Conservation (phyloP, 1,284 basidiomycete species). For the Boletus mariae region DNA sequence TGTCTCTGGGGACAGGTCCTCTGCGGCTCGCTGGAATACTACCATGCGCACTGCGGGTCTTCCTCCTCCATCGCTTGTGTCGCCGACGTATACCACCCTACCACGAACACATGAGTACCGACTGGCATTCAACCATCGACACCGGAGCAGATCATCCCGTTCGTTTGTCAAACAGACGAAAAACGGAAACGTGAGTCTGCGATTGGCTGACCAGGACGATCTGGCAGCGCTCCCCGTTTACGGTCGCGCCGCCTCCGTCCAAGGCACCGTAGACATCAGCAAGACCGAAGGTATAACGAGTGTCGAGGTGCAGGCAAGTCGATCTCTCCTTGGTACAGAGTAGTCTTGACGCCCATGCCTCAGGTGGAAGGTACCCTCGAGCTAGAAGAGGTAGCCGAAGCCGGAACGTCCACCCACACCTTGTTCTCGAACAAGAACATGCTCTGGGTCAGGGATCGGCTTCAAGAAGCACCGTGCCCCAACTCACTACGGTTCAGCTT, state of each 20-base stretch:
- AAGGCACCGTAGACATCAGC: slow-evolving; percentile 53
- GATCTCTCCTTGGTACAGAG: background rate
- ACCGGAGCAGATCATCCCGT: slow-evolving; percentile 39
- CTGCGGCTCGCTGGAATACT: slow-evolving; percentile 19
- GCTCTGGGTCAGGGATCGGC: slow-evolving; percentile 55
- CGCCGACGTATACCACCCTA: slow-evolving; percentile 43
- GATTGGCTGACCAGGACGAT: slow-evolving; percentile 50
- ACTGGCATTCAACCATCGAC: slow-evolving; percentile 46
- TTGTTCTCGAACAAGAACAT: slow-evolving; percentile 49
- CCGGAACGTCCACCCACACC: slow-evolving; percentile 49
- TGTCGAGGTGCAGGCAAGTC: slow-evolving; percentile 58
- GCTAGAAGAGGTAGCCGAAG: slow-evolving; percentile 63
- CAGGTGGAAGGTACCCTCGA: slow-evolving; percentile 60
- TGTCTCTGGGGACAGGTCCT: background rate
- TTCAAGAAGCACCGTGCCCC: slow-evolving; percentile 45
- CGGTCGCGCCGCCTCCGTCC: slow-evolving; percentile 47
- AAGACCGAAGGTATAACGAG: slow-evolving; percentile 54
- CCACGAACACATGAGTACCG: slow-evolving; percentile 54
- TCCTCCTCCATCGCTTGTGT: slow-evolving; percentile 35
- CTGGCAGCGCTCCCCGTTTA: slow-evolving; percentile 53
- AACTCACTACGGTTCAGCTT: slow-evolving; percentile 50
- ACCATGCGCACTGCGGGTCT: slow-evolving; percentile 45
- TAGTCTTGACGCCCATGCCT: slow-evolving; percentile 2
- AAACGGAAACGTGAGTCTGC: slow-evolving; percentile 48
- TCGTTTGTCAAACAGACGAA: slow-evolving; percentile 62